These are phyloP conservation scores for Nakazawaea anatomiae DNA, from an alignment of 805 yeast species.

Conservation along the genomic window DNA sequence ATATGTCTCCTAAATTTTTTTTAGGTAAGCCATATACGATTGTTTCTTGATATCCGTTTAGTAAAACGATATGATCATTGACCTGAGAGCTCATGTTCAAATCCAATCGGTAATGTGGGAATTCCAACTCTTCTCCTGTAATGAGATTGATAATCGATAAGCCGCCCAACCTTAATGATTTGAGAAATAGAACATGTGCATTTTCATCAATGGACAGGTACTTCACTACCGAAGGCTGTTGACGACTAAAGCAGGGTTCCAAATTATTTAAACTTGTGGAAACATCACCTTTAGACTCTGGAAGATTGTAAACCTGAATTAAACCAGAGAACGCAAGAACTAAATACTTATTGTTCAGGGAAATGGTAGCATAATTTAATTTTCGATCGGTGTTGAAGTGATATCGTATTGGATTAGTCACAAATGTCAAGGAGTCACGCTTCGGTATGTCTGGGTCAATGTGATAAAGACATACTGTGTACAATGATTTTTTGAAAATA, in stretches of 20 bases:
- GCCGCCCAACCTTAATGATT: constrained; percentile 10
- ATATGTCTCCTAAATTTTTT: background rate
- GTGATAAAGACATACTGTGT: constrained; percentile 7
- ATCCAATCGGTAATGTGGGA: constrained; percentile 10
- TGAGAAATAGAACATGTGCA: constrained; percentile 9
- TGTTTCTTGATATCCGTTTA: constrained; percentile 8
- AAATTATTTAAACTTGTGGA: background rate
- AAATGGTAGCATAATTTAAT: constrained; percentile 6
- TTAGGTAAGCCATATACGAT: constrained; percentile 8
- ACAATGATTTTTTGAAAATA: background rate
- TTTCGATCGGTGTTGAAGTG: constrained; percentile 2
- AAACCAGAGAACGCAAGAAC: constrained; percentile 10
- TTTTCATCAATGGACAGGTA: constrained; percentile 8
- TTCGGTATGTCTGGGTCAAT: background rate
- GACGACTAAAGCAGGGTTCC: constrained; percentile 1
- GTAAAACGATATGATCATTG: constrained; percentile 4
- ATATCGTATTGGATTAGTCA: constrained; percentile 5
- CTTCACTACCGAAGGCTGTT: constrained; percentile 10
- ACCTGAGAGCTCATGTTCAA: constrained; percentile 6
- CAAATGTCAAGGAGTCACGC: background rate
- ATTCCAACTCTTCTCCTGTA: constrained; percentile 8
- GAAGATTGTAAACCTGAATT: constrained; percentile 5
- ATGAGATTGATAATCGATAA: constrained; percentile 9
- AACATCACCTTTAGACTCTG: background rate
- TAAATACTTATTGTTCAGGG: constrained; percentile 5